Evolutionary conservation across 176 grass and related monocot genomes (phyloP), one percentile per base, ranked within the genome.

Genomic region (Eragrostis curvula): DNA sequence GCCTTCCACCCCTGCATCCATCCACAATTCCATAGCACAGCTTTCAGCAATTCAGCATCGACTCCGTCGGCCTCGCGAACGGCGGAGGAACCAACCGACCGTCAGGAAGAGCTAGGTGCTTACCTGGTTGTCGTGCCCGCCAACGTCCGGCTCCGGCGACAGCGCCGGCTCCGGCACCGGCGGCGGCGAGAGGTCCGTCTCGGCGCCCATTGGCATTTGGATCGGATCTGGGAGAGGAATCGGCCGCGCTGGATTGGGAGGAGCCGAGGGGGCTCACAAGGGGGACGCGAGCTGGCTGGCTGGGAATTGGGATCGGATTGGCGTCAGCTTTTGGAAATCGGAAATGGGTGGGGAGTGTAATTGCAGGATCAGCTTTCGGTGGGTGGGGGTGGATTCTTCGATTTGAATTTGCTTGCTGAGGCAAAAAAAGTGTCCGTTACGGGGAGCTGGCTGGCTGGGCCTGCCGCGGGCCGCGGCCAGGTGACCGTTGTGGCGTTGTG

Each of bases 1-100:
- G 23, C 74, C 83, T 85, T 85, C 89, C 82, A 85, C 66, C 39
- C 44, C 81, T 84, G 46, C 0, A 40, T 42, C 5, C 29, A 24
- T 0, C 29, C 39, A 47, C 4, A 36, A 36, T 36, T 36, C 32
- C 32, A 36, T 4, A 36, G 32, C 32, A 36, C 32, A 36, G 32
- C 3, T 4, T 36, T 36, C 32, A 36, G 32, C 32, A 36, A 36
- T 36, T 36, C 32, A 4, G 4, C 86, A 66, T 5, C 24, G 30
- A 72, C 66, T 20, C 36, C 39, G 12, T 8, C 39, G 41, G 62
- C 21, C 25, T 42, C 5, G 6, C n/a, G 14, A 9, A 8, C n/a
- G 0, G 40, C 8, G 10, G 8, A 12, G 18, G 43, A 24, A 29
- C 10, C 2, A 20, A 52, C 8, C 25, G 18, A 6, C 9, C 10